Base-by-base conservation (phyloP, 768 basidiomycete species). In the Trametes maxima region DNA sequence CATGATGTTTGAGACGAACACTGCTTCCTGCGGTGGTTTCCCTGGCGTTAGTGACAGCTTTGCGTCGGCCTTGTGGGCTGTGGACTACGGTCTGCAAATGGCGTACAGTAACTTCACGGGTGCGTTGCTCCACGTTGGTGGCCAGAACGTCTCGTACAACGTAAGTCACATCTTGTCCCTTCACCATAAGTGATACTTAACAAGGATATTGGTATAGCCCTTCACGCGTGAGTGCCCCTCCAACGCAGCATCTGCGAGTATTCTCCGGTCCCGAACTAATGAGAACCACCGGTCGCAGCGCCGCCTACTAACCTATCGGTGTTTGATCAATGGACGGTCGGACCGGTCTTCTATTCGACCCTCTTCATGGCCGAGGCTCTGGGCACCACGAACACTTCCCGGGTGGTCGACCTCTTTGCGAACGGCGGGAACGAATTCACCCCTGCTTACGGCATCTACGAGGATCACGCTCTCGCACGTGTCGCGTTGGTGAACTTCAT, bases 401-500 rank as follows among this genome's bases (percentile, higher is more conserved):
- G 83, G 60, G 79, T 94, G 33, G 73, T 89, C 36, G 92, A 94
- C 72, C 77, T 90, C 35, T 70, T 71, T n/a, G 78, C 80, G 48
- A 84, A 82, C 65, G 68, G 67, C 46, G 79, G 73, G n/a, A 82
- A 76, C 65, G 75, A 78, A 14, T 83, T 75, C 64, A 88, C 87
- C 5, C 88, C 90, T 60, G 78, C 82, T 53, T 69, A 92, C 69
- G 88, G 82, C 6, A 82, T 94, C 54, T 93, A 92, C 69, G 89
- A 94, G 70, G 80, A 87, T 59, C 84, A 84, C 17, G 76, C 71
- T 3, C 82, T 87, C 3, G 79, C 80, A 10, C 81, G 87, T 44
- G 78, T 90, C 0, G 86, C 84, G 8, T 68, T 94, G 52, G 82
- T 92, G 76, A 94, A 94, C 72, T 93, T 82, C 67, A 78, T 90